Evolutionary conservation across 1,284 basidiomycete species (phyloP), one percentile per base, ranked within the genome.

Genomic region (Cutaneotrichosporon spelunceum): DNA sequence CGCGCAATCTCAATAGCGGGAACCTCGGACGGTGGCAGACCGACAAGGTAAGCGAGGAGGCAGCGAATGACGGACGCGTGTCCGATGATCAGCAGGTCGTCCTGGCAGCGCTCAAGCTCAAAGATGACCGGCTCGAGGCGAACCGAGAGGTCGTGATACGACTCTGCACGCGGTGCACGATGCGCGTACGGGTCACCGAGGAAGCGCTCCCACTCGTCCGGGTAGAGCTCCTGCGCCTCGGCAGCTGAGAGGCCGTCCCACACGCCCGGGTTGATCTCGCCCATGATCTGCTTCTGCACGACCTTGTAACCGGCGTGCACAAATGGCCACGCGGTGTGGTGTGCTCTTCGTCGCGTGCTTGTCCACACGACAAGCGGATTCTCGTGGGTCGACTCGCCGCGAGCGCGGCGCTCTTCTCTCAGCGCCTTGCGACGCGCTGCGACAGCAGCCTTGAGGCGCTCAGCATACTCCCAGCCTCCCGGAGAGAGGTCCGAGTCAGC

Each of bases 11-110:
- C 93, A 60, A 99, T 94, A 1, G 91, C 91, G 0, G 95, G 96
- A 45, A 99, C 96, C 77, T 99, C 94, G 36, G 88, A 88, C 0
- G 95, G 92, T n/a, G 93, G 92, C 3, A 97, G 83, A 3, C 96
- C 95, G 68, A 96, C 93, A 64, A 93, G 86, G 77, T 93, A 93
- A 0, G 91, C 87, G 30, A 93, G 83, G 42, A 99, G 83, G 79
- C 95, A 99, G 27, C 96, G 88, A 72, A 99, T 94, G 72, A 99
- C 96, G n/a, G 91, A 95, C 7, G 93, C 93, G 74, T 93, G 91
- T 0, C 88, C 89, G 62, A 89, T 87, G 72, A 89, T 88, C 55
- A 88, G 79, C 16, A 89, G 81, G 75, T 92, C 91, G 69, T 89
- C 86, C 70, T 87, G 84, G 68, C 88, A 87, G 36, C 89, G 82